Conservation (phyloP, 257 asterid genomes). For the Fraxinus cuspidata region DNA sequence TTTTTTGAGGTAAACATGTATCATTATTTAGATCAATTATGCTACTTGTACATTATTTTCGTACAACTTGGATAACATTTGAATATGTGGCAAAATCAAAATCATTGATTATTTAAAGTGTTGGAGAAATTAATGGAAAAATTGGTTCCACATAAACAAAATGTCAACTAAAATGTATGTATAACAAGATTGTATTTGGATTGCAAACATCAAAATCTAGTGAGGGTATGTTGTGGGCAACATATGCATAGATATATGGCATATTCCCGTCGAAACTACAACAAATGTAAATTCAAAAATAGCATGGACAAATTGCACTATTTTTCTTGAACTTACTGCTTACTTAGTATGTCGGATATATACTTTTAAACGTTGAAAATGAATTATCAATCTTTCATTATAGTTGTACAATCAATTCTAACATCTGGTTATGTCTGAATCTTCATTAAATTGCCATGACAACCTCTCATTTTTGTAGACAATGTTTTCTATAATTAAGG, state of each 20-base stretch:
- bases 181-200: not conserved
- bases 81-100: too few relatives aligned
- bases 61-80: too few relatives aligned
- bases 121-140: too few relatives aligned
- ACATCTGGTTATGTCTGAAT: not conserved
- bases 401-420: not conserved
- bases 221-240: not conserved
- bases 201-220: not conserved
- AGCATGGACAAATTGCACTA: not conserved
- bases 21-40: not conserved
- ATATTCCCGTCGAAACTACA: not conserved
- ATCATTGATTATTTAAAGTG: too few relatives aligned
- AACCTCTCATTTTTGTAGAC: not conserved
- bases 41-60: too few relatives aligned
- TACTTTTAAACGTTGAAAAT: not conserved
- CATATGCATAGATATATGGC: not conserved
- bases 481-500: not conserved
- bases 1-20: too few relatives aligned
- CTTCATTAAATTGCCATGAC: not conserved
- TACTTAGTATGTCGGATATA: not conserved
- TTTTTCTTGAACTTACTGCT: not conserved
- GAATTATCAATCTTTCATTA: not conserved
- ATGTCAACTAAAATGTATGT: too few relatives aligned
- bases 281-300: not conserved
- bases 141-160: too few relatives aligned